These are phyloP conservation scores for Tubosaeta sp. DNA, from an alignment of 768 basidiomycete genomes.

Conservation along the genomic window DNA sequence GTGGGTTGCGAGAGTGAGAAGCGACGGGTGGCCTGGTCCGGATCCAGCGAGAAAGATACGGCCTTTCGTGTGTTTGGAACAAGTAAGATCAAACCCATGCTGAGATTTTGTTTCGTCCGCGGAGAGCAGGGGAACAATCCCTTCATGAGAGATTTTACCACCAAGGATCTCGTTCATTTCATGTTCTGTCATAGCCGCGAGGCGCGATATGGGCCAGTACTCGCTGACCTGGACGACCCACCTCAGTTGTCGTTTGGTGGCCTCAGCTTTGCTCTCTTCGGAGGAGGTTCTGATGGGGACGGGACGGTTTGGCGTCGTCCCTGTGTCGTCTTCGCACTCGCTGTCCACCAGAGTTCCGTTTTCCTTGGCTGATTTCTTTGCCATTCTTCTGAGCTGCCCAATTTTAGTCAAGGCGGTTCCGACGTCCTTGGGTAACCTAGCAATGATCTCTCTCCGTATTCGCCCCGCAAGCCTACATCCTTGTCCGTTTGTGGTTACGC, in stretches of 20 bases:
- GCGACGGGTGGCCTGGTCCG: constrained; percentile 90
- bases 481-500: constrained; percentile 86
- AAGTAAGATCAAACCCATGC: constrained; percentile 21
- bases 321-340: constrained; percentile 52
- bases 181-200: constrained; percentile 60
- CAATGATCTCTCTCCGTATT: constrained; percentile 77
- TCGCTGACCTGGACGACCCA: constrained; percentile 97
- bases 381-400: constrained; percentile 60
- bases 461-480: constrained; percentile 84
- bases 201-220: constrained; percentile 83
- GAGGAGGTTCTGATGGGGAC: constrained; percentile 41
- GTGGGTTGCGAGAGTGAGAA: constrained; percentile 87
- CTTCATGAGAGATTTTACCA: constrained; percentile 25
- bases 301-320: constrained; percentile 64
- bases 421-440: constrained; percentile 63
- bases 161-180: constrained; percentile 68
- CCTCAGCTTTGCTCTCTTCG: constrained; percentile 41
- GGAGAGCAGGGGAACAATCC: constrained; percentile 13
- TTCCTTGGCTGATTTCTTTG: constrained; percentile 30
- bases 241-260: constrained; percentile 65
- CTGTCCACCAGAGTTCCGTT: constrained; percentile 24
- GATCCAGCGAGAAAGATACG: constrained; percentile 90
- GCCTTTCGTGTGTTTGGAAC: constrained; percentile 38
- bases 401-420: constrained; percentile 75
- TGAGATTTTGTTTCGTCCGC: constrained; percentile 35